These are phyloP conservation scores for Epichloe glyceriae DNA, from an alignment of 2,329 filamentous ascomycete species.

Conservation along the genomic window DNA sequence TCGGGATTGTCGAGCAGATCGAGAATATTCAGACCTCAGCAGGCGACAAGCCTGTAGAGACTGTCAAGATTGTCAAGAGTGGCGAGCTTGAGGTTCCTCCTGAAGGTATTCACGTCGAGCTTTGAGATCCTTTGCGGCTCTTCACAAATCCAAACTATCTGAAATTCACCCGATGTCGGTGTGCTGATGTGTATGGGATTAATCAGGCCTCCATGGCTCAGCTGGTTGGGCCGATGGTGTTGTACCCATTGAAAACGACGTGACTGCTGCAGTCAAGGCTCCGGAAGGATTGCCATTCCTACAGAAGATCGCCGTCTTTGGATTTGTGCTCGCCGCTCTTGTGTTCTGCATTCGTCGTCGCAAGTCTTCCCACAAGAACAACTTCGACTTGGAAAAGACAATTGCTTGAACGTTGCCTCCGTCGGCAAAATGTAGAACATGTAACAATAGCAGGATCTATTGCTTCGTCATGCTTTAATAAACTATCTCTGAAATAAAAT, in stretches of 20 bases:
- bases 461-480: neutral
- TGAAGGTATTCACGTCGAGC: constrained; percentile 89
- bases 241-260: constrained; percentile 6
- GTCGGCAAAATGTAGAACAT: constrained; percentile 2
- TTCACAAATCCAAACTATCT: constrained; percentile 4
- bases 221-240: constrained; percentile 11
- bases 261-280: neutral
- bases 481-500: neutral
- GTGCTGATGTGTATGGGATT: constrained; percentile 22
- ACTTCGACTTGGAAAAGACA: constrained; percentile 30
- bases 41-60: constrained; percentile 55
- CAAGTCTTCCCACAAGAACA: constrained; percentile 15
- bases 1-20: constrained; percentile 67
- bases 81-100: constrained; percentile 70
- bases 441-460: constrained; percentile 2
- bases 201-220: constrained; percentile 17
- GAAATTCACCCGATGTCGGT: constrained; percentile 14
- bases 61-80: constrained; percentile 69
- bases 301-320: constrained; percentile 39
- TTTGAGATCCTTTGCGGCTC: constrained; percentile 38
- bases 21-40: constrained; percentile 54
- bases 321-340: constrained; percentile 32
- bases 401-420: constrained; percentile 20
- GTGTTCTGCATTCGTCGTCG: constrained; percentile 30
- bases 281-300: constrained; percentile 21